phyloP scores from a whole-genome alignment of 2,329 filamentous ascomycete genomes.

The Dendrostoma leiphaemia region DNA sequence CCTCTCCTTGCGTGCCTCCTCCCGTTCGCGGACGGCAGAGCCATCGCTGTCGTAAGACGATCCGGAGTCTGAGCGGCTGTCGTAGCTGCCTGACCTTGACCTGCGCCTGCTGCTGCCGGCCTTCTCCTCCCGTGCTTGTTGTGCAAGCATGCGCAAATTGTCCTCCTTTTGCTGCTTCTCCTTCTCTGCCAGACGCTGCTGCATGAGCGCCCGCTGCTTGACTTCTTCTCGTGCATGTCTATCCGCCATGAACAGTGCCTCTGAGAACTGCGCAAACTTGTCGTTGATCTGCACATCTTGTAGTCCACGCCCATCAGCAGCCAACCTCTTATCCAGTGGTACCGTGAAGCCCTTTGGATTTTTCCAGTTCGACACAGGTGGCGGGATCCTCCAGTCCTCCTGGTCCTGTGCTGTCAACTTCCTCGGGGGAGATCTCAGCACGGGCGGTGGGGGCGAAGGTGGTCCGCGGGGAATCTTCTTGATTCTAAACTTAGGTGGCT shows the following conservation, averaged over 20 bases:
- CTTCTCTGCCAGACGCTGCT: constrained; percentile 93
- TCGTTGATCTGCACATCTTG: constrained; percentile 97
- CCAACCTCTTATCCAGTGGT: constrained; percentile 89
- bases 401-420: constrained; percentile 97
- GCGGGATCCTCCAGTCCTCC: constrained; percentile 78
- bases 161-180: constrained; percentile 95
- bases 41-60: constrained; percentile 55
- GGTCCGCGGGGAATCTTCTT: constrained; percentile 96
- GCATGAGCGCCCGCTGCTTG: constrained; percentile 87
- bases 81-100: constrained; percentile 48
- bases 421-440: constrained; percentile 91
- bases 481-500: constrained; percentile 97
- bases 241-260: constrained; percentile 92
- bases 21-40: constrained; percentile 70
- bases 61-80: constrained; percentile 47
- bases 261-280: constrained; percentile 95
- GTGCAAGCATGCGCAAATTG: constrained; percentile 79
- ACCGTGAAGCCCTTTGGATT: constrained; percentile 98
- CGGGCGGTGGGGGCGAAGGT: constrained; percentile 85
- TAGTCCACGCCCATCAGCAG: constrained; percentile 85
- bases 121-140: constrained; percentile 86
- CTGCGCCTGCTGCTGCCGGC: constrained; percentile 40
- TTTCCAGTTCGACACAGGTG: constrained; percentile 97
- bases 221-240: constrained; percentile 94
- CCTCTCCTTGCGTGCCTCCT: constrained; percentile 73